Percentiles rank a stretch among this genome's conserved stretches.
phyloP scores from a whole-genome alignment of 768 basidiomycete species.

The Galerina sulciceps region DNA sequence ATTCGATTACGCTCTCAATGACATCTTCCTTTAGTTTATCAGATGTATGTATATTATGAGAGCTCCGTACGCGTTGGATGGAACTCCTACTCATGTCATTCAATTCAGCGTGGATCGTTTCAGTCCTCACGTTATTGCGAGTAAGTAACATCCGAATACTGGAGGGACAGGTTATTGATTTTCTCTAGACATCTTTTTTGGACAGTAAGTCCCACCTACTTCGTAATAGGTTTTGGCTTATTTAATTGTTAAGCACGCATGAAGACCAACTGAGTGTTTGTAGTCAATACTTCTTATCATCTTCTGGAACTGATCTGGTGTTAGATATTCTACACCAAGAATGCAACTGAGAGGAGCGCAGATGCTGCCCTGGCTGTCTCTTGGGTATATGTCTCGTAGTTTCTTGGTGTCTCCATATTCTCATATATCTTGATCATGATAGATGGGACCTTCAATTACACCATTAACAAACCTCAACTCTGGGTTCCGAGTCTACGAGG shows the following conservation, averaged over 20 bases:
- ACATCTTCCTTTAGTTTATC: conserved; percentile 32
- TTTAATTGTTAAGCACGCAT: conserved; percentile 46
- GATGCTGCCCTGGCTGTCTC: conserved; percentile 56
- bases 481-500: conserved; percentile 75
- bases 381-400: conserved; percentile 34
- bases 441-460: conserved; percentile 75
- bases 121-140: conserved; percentile 78
- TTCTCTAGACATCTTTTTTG: conserved; percentile 69
- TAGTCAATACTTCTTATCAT: not conserved
- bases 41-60: conserved; percentile 33
- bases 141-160: conserved; percentile 41
- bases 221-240: not conserved
- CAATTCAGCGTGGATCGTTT: conserved; percentile 68
- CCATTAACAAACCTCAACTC: conserved; percentile 74
- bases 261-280: conserved; percentile 71
- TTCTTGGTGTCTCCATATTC: not conserved
- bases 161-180: conserved; percentile 9
- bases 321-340: conserved; percentile 76
- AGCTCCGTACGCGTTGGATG: conserved; percentile 33
- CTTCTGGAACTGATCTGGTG: not conserved
- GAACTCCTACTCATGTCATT: conserved; percentile 10
- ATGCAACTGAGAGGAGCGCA: conserved; percentile 61
- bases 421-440: not conserved
- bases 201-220: conserved; percentile 46
- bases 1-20: not conserved